Conservation (phyloP, 148 eudicot genomes). For the Amaranthus hypochondriacus region DNA sequence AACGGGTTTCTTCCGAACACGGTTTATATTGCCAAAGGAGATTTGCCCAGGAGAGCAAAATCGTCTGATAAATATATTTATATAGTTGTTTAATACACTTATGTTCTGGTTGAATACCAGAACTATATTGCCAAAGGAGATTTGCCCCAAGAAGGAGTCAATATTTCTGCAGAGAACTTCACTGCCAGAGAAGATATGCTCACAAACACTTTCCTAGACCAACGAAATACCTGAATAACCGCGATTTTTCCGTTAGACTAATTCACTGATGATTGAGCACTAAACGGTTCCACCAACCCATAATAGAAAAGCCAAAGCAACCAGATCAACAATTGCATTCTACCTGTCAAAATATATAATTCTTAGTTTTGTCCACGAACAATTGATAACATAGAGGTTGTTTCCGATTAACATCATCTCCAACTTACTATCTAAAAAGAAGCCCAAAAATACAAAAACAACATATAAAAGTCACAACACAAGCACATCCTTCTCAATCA, state of each 20-base stretch:
- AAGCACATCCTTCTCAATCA: neutral
- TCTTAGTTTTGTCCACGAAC: neutral
- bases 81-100: conserved; percentile 11
- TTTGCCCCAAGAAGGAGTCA: conserved; percentile 39
- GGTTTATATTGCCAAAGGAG: conserved; percentile 61
- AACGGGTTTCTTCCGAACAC: conserved; percentile 17
- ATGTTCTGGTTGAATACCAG: conserved; percentile 15
- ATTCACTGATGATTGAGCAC: conserved; percentile 12
- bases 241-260: conserved; percentile 6
- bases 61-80: conserved; percentile 10
- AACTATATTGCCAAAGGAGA: conserved; percentile 50
- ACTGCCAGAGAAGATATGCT: conserved; percentile 24
- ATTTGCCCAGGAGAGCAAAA: conserved; percentile 52
- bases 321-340: conserved; percentile 33
- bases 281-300: conserved; percentile 17
- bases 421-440: conserved; percentile 2
- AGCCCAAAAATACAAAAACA: neutral
- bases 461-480: neutral
- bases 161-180: conserved; percentile 13
- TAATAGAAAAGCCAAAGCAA: conserved; percentile 31
- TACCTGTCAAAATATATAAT: conserved; percentile 36
- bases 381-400: too few relatives aligned
- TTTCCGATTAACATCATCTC: too few relatives aligned
- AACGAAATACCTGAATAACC: conserved; percentile 10
- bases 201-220: conserved; percentile 10